Percentiles rank a stretch among this genome's conserved stretches.
phyloP scores from a whole-genome alignment of 2,329 filamentous ascomycete genomes.

The Fusarium nelsonii region DNA sequence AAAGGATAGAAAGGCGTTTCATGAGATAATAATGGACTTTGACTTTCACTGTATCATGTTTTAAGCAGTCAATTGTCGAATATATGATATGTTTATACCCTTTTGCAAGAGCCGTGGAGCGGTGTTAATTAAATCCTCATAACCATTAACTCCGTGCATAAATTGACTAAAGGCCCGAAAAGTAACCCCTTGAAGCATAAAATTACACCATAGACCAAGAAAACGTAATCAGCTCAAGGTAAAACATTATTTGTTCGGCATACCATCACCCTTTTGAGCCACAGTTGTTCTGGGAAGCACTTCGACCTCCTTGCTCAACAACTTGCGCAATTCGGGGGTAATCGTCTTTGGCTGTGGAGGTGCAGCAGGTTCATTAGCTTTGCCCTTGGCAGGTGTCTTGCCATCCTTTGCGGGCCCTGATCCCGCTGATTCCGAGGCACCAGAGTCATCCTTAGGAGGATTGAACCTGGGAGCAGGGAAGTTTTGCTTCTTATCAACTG shows the following conservation, averaged over 20 bases:
- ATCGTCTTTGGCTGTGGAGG: constrained; percentile 61
- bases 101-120: neutral
- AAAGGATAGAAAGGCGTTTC: constrained; percentile 46
- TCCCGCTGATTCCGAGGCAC: constrained; percentile 29
- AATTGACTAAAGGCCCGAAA: neutral
- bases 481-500: constrained; percentile 90
- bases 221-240: neutral
- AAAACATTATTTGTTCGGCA: constrained; percentile 48
- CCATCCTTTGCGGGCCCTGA: constrained; percentile 23
- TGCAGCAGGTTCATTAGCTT: constrained; percentile 53
- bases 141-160: constrained; percentile 38
- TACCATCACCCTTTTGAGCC: constrained; percentile 53
- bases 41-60: constrained; percentile 13
- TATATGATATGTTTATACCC: constrained; percentile 15
- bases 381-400: constrained; percentile 51
- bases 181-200: constrained; percentile 14
- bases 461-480: constrained; percentile 71
- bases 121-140: too few species aligned
- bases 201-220: constrained; percentile 26
- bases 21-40: constrained; percentile 32
- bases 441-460: constrained; percentile 32
- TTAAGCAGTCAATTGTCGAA: neutral
- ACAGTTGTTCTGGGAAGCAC: constrained; percentile 57
- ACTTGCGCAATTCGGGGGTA: constrained; percentile 67
- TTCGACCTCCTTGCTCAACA: constrained; percentile 64